phyloP scores from a whole-genome alignment of 345 rosid species.

The Lepidium didymum region DNA sequence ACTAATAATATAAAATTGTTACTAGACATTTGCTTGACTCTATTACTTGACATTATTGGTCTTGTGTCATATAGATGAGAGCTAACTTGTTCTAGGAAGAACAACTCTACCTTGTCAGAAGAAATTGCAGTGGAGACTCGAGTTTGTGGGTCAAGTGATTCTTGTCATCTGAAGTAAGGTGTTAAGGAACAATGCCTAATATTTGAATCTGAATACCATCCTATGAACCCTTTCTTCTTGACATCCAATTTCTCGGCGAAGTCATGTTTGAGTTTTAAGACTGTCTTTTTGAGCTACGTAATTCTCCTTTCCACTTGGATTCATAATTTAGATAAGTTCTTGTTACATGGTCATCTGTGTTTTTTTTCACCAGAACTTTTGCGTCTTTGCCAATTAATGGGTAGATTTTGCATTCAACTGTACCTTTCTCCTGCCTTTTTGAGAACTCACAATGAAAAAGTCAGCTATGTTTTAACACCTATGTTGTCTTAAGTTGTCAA shows the following conservation, averaged over 20 bases:
- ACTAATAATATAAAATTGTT: constrained; percentile 17
- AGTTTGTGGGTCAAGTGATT: background rate
- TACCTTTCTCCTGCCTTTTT: too few relatives aligned
- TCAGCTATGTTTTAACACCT: background rate
- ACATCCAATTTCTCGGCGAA: background rate
- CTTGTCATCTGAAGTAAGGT: background rate
- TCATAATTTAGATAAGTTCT: background rate
- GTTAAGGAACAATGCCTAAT: background rate
- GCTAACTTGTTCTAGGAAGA: background rate
- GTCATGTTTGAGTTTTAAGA: background rate
- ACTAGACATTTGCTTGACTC: background rate
- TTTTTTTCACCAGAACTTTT: background rate
- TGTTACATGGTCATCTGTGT: background rate
- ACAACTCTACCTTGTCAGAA: background rate
- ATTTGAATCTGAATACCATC: background rate
- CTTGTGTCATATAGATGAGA: background rate
- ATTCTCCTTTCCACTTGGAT: background rate
- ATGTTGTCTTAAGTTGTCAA: background rate
- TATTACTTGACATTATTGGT: background rate
- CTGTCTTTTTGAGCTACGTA: background rate
- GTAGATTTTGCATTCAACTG: background rate
- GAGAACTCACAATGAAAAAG: background rate
- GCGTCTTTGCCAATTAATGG: background rate
- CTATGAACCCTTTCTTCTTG: background rate
- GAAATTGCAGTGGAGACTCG: background rate